phyloP scores from a whole-genome alignment of 2,329 filamentous ascomycete genomes.

The Nemania serpens region DNA sequence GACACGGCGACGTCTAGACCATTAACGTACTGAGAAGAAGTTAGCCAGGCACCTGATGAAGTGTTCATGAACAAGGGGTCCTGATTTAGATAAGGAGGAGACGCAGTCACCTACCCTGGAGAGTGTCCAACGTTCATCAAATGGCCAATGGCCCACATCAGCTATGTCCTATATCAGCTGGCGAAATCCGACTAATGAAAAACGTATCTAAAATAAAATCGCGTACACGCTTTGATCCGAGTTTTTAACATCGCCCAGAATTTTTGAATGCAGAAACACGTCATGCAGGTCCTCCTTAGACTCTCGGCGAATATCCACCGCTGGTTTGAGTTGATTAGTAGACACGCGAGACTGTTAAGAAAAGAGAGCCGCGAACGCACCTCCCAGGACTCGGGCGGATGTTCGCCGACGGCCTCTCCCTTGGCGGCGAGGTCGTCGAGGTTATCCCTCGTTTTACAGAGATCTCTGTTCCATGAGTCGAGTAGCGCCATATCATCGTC shows the following conservation, averaged over 20 bases:
- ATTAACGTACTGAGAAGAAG: not conserved
- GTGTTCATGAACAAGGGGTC: not conserved
- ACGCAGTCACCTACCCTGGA: constrained; percentile 33
- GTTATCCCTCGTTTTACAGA: constrained; percentile 43
- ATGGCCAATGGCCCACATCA: constrained; percentile 29
- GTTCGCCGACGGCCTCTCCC: constrained; percentile 36
- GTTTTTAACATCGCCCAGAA: constrained; percentile 42
- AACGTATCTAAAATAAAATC: not conserved
- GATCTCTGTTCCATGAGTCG: constrained; percentile 45
- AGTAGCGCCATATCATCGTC: constrained; percentile 47
- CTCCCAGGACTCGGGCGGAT: constrained; percentile 50
- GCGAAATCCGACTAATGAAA: not conserved
- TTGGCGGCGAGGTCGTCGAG: constrained; percentile 40
- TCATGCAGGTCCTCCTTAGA: constrained; percentile 46
- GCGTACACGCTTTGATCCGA: constrained; percentile 30
- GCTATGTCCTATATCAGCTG: constrained; percentile 12
- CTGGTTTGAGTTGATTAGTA: constrained; percentile 14
- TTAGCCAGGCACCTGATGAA: not conserved
- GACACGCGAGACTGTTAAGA: not conserved
- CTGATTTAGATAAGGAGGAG: not conserved
- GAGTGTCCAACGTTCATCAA: constrained; percentile 43
- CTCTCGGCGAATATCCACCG: constrained; percentile 51
- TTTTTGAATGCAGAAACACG: constrained; percentile 41
- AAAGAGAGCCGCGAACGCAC: constrained; percentile 24
- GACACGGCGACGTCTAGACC: not conserved